These are phyloP conservation scores for Silybum marianum DNA, from an alignment of 129 eudicot genomes.

Conservation along the genomic window DNA sequence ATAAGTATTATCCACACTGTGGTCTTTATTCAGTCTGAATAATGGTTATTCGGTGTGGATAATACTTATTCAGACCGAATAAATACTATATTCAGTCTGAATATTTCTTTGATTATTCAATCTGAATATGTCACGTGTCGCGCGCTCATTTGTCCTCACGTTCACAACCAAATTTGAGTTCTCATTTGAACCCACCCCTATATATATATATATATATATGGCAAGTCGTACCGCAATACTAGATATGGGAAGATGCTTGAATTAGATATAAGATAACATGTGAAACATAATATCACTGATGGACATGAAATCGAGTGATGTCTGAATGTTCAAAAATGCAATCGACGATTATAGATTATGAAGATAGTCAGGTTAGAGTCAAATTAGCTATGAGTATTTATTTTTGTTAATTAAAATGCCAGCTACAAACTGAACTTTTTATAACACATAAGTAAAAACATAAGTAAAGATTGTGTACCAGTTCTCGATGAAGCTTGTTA, in stretches of 20 bases:
- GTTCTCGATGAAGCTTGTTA: slow-evolving; percentile 76
- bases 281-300: background rate
- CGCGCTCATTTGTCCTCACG: too few species aligned
- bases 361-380: slow-evolving; percentile 7
- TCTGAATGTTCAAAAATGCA: slow-evolving; percentile 11
- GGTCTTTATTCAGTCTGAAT: too few species aligned
- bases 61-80: too few species aligned
- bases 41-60: too few species aligned
- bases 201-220: too few species aligned
- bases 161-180: too few species aligned
- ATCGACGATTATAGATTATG: background rate
- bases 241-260: background rate
- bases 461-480: slow-evolving; percentile 47
- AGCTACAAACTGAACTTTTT: background rate
- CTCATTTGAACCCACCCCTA: too few species aligned
- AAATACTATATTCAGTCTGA: too few species aligned
- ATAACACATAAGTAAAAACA: background rate
- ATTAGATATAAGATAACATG: background rate
- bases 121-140: too few species aligned
- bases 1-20: too few species aligned
- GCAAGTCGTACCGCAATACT: background rate
- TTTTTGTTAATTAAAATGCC: background rate
- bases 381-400: slow-evolving; percentile 11
- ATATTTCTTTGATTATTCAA: too few species aligned
- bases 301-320: slow-evolving; percentile 12